Base-by-base conservation (phyloP, 2,329 filamentous ascomycete species). In the Pezicula rhizophila region DNA sequence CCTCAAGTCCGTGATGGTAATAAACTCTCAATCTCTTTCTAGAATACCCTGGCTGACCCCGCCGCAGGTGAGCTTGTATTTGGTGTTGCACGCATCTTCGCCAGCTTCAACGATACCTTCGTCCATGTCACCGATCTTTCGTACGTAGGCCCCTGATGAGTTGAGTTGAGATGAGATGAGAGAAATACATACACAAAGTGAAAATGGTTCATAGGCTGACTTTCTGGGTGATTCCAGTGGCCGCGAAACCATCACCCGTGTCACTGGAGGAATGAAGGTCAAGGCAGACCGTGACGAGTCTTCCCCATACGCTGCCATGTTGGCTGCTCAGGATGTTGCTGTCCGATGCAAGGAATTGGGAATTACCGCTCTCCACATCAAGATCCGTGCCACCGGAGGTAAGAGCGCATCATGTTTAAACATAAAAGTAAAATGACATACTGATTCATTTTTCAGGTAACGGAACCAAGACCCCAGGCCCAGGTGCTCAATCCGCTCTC, bases 231-330 rank as follows among this genome's bases (percentile, higher is more conserved):
- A 81, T 82, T 80, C 73, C 79, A 95, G 89, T 78, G 93, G 93
- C 79, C 93, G 93, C 78, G 93, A 99, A 87, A 99, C 95, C 78
- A 96, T 99, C 80, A 89, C 84, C 84, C 91, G 93, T 89, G 92
- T 99, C 65, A 99, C 95, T 68, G 93, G 95, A 80, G 95, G 95
- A 72, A 99, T 99, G 93, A 99, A 99, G 84, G 93, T 99, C 84
- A 99, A 99, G 87, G 91, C 91, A 76, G 91, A 99, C 72, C 92
- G 93, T 83, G 93, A 99, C 79, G 93, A 99, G 82, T 97, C 92
- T 68, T 97, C 93, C 64, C 93, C 93, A 68, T 99, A 99, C 83
- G 93, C 93, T 69, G 93, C 93, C 78, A 99, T 99, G 93, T 91
- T 99, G 88, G 93, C 93, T 77, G 93, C 93, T 62, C 93, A 99